Conservation (phyloP, 2,329 filamentous ascomycete genomes). For the Xylaria multiplex region DNA sequence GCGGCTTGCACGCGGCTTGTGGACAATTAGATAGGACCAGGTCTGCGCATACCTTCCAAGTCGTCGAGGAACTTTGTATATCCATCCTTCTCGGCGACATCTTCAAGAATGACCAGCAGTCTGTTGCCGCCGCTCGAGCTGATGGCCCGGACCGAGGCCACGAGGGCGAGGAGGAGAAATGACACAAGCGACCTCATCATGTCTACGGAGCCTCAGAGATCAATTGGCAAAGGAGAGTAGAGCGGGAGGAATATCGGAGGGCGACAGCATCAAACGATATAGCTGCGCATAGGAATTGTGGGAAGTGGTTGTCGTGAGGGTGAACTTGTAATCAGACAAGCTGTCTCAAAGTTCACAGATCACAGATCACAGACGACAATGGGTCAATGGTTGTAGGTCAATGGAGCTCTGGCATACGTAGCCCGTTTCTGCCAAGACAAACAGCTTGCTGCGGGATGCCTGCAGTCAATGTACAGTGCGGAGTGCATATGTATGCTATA, state of each 20-base stretch:
- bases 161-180: slow-evolving; percentile 73
- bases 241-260: slow-evolving; percentile 31
- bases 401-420: slow-evolving; percentile 48
- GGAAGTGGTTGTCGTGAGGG: slow-evolving; percentile 10
- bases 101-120: slow-evolving; percentile 87
- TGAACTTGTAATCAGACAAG: slow-evolving; percentile 31
- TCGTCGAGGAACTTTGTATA: slow-evolving; percentile 86
- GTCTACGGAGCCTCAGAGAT: slow-evolving; percentile 48
- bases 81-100: slow-evolving; percentile 78
- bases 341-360: slow-evolving; percentile 37
- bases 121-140: slow-evolving; percentile 85
- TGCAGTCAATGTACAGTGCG: background rate
- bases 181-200: slow-evolving; percentile 86
- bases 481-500: too few relatives aligned
- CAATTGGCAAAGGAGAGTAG: slow-evolving; percentile 31
- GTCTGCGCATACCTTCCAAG: slow-evolving; percentile 68
- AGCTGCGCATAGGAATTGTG: slow-evolving; percentile 42
- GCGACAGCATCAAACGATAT: slow-evolving; percentile 34
- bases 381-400: slow-evolving; percentile 16
- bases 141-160: slow-evolving; percentile 75
- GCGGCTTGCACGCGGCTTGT: background rate
- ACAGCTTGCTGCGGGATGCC: slow-evolving; percentile 18
- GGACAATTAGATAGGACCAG: background rate
- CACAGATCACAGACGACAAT: slow-evolving; percentile 7
- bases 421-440: slow-evolving; percentile 47